Percentiles rank a stretch among this genome's conserved stretches.
Evolutionary conservation across 139 green algal genomes (phyloP).

Genomic region (Chlamydomonas incerta): DNA sequence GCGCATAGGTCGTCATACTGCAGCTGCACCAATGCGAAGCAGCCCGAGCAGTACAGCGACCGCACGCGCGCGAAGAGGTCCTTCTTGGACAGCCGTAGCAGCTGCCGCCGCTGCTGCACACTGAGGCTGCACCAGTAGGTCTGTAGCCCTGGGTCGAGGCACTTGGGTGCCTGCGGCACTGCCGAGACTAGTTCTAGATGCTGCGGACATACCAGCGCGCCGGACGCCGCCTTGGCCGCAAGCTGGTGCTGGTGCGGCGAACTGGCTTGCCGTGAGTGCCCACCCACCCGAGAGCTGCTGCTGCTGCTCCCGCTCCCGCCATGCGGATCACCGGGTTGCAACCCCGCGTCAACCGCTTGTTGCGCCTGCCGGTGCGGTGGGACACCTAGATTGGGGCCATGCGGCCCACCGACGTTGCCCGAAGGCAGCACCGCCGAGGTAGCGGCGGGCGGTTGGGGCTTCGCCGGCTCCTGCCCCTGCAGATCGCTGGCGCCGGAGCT

Average conservation of each 20-base stretch:
- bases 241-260: too few relatives aligned
- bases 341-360: neutral
- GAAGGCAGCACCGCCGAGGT: neutral
- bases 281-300: neutral
- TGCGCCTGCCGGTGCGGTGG: conserved; percentile 5
- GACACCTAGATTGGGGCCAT: conserved; percentile 32
- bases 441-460: neutral
- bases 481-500: neutral
- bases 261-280: neutral
- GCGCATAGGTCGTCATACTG: conserved; percentile 38
- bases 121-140: conserved; percentile 33
- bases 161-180: conserved; percentile 10
- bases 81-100: conserved; percentile 36
- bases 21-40: conserved; percentile 35
- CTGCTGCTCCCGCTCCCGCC: neutral
- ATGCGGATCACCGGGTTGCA: too few relatives aligned
- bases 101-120: conserved; percentile 36
- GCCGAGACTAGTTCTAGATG: conserved; percentile 14
- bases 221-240: too few relatives aligned
- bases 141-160: conserved; percentile 30
- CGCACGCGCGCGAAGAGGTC: conserved; percentile 30
- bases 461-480: neutral
- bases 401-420: conserved; percentile 28
- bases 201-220: neutral
- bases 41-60: conserved; percentile 33